phyloP scores from a whole-genome alignment of 2,329 filamentous ascomycete genomes.

The Mariannaea sp. region DNA sequence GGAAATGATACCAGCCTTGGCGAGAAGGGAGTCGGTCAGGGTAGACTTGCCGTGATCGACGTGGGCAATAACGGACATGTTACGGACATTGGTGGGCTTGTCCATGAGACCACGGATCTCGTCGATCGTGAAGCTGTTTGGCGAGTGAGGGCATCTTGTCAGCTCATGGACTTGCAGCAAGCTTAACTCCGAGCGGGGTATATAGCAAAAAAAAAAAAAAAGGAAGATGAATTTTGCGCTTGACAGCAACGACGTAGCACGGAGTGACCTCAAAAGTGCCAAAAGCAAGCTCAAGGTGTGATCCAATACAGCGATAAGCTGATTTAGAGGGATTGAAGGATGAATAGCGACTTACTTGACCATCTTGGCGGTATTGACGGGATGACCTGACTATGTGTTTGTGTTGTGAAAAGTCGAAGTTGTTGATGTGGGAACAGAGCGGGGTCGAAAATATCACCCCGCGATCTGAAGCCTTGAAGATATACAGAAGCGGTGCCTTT shows the following conservation, averaged over 20 bases:
- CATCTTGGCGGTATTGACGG: slow-evolving; percentile 88
- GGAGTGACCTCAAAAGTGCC: too few species aligned
- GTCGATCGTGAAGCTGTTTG: slow-evolving; percentile 92
- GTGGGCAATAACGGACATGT: slow-evolving; percentile 99
- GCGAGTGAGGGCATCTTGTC: slow-evolving; percentile 49
- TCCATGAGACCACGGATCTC: slow-evolving; percentile 82
- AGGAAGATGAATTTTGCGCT: too few species aligned
- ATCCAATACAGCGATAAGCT: not conserved
- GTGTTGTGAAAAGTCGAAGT: slow-evolving; percentile 43
- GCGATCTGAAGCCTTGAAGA: slow-evolving; percentile 41
- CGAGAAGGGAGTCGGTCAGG: slow-evolving; percentile 97
- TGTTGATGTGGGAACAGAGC: slow-evolving; percentile 48
- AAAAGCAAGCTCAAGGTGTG: slow-evolving; percentile 11
- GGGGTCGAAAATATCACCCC: slow-evolving; percentile 52
- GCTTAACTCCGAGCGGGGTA: slow-evolving; percentile 50
- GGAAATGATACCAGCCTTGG: slow-evolving; percentile 99
- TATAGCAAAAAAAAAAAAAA: slow-evolving; percentile 42
- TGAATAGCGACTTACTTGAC: slow-evolving; percentile 82
- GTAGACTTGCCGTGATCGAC: slow-evolving; percentile 99
- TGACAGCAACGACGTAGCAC: not conserved
- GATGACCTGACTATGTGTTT: slow-evolving; percentile 46
- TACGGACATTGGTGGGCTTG: slow-evolving; percentile 78
- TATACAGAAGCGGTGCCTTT: slow-evolving; percentile 38
- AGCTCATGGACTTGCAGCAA: slow-evolving; percentile 45
- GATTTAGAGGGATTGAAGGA: slow-evolving; percentile 14